Base-by-base conservation (phyloP, 768 basidiomycete genomes). In the Collybia sordida region DNA sequence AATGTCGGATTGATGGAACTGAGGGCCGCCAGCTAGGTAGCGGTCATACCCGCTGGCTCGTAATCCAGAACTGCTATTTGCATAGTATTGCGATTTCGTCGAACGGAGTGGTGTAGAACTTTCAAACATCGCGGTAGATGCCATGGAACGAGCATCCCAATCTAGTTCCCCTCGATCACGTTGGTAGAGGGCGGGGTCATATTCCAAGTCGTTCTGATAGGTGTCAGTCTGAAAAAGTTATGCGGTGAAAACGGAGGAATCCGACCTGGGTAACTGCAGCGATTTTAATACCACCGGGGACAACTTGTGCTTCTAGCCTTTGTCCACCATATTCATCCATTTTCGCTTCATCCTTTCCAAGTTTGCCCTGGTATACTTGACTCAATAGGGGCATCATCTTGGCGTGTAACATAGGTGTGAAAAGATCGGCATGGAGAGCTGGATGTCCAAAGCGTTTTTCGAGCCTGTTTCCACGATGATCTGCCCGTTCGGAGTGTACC, bases 381-480 rank as follows among this genome's bases (percentile, higher is more conserved):
- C 73, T 68, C 18, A 93, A 72, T 19, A 93, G 71, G 6, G 80
- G 85, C 80, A 90, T 85, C 88, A 92, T 88, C 66, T 84, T 86
- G 54, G 86, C 83, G 58, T 92, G 91, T 44, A 93, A 65, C 88
- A 91, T 89, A 0, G 89, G 91, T 4, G 90, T 92, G 69, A 94
- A 90, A 40, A 96, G 76, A 46, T 95, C 92, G 11, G 80, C 69
- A 57, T 93, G 83, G 41, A 99, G 75, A 14, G 94, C 90, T 1
- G 97, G 95, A 65, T 99, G 97, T 1, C 95, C 90, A 70, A 98
- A 99, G 23, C 96, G 86, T 64, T 86, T 93, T 71, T 86, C 86
- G 24, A 98, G 81, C 27, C 88, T 81, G 62, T 88, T 79, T 47
- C 86, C 78, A 31, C 77, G 76, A 50, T 78, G 72, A 64, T 98